Evolutionary conservation across 2,329 filamentous ascomycete genomes (phyloP), one percentile per base, ranked within the genome.

Genomic region (Pseudogymnoascus sp.): DNA sequence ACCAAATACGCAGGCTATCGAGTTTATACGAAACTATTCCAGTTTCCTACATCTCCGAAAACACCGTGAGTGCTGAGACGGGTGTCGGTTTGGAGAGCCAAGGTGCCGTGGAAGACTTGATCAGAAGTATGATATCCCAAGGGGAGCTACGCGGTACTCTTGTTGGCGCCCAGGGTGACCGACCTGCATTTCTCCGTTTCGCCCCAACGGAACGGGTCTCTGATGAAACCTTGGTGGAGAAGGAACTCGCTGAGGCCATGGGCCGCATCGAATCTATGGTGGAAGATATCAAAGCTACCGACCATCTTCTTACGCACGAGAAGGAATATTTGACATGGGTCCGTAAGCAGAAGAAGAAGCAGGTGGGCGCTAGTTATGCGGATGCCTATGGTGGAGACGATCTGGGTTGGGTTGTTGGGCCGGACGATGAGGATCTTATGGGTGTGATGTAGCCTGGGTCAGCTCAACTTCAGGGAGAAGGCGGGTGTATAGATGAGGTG

Each of bases 1-100:
- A 88, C 76, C 86, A 89, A 63, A 83, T 97, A 62, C 78, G 87
- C 35, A 85, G 85, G 62, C 78, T 97, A 25, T 85, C 86, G 47
- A 81, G 83, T 59, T 85, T 90, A 3, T 97, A 93, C 70, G 76
- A 75, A 60, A 82, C 82, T 64, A 75, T 86, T 35, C 79, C 81
- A 14, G 76, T 87, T 33, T 67, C 77, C 15, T 78, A 84, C 67
- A 72, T 87, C 18, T 77, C 79, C 41, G 66, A 72, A 22, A 71
- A 74, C 41, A 86, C 84, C 0, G 75, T 76, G 58, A 83, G 78
- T 65, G 83, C 80, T 36, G 77, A 80, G 68, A 85, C 81, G 1
- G 81, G 79, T 14, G 68, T 69, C 33, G 66, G 68, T 7, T 71
- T 84, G 11, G 68, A 70, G 9, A 63, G 62, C 12, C 75, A 80